Evolutionary conservation across 208 protist species (phyloP).

Genomic region (Acanthamoeba triangularis): DNA sequence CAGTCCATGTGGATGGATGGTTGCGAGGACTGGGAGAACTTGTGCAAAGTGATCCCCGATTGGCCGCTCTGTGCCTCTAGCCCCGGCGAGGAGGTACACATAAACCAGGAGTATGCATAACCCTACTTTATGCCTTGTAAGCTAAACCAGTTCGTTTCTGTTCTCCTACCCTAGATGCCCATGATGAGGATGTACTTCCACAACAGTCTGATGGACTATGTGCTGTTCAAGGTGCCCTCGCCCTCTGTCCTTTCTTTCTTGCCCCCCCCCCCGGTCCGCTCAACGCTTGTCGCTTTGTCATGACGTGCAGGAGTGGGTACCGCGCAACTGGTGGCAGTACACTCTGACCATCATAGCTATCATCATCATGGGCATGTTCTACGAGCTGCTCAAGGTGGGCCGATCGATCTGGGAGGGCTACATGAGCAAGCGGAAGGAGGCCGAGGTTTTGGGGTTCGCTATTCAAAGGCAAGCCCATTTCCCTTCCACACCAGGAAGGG

Average conservation of each 20-base stretch:
- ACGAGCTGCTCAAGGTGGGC: constrained; percentile 29
- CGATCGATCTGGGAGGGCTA: constrained; percentile 10
- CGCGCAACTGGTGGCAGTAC: constrained; percentile 21
- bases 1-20: constrained; percentile 18
- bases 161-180: not conserved
- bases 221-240: constrained; percentile 13
- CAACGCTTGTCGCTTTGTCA: no score
- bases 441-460: not conserved
- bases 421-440: not conserved
- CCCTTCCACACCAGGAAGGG: not conserved
- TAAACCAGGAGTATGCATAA: no score
- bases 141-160: not conserved
- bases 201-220: constrained; percentile 78
- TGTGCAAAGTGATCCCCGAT: constrained; percentile 55
- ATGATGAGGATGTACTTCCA: constrained; percentile 84
- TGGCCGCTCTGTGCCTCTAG: constrained; percentile 6
- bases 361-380: constrained; percentile 26
- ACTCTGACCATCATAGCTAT: constrained; percentile 2
- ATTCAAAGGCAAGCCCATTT: constrained; percentile 2
- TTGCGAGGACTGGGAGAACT: constrained; percentile 44
- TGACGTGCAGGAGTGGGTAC: constrained; percentile 10
- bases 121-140: no score
- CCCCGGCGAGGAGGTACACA: not conserved
- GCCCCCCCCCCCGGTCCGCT: no score
- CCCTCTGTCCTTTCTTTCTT: not conserved